These are phyloP conservation scores for Stylonectria norvegica DNA, from an alignment of 2,329 filamentous ascomycete genomes.

Conservation along the genomic window DNA sequence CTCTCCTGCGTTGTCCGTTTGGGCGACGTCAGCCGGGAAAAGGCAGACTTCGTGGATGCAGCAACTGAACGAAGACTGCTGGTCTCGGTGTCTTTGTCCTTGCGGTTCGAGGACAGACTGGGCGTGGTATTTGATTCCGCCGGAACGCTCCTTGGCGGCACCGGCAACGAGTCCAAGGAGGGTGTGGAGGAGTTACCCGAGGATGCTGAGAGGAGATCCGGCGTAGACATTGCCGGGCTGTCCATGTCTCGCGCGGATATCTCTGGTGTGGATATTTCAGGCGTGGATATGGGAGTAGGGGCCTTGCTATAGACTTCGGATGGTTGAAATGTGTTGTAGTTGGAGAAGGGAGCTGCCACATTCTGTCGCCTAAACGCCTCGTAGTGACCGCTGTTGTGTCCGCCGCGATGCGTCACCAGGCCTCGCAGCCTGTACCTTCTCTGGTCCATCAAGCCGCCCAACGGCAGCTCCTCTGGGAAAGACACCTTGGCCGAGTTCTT, in stretches of 20 bases:
- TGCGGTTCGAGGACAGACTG: conserved; percentile 28
- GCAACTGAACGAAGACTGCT: conserved; percentile 55
- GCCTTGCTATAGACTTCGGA: conserved; percentile 70
- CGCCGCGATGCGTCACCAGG: conserved; percentile 90
- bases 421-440: conserved; percentile 81
- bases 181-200: conserved; percentile 36
- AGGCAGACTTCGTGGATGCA: conserved; percentile 52
- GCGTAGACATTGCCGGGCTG: conserved; percentile 45
- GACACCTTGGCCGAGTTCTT: conserved; percentile 95
- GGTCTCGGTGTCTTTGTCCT: conserved; percentile 46
- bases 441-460: conserved; percentile 75
- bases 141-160: conserved; percentile 33
- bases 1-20: conserved; percentile 26
- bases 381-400: conserved; percentile 94
- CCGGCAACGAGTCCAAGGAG: conserved; percentile 34
- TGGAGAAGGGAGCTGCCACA: conserved; percentile 74
- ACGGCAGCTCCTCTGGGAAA: conserved; percentile 80
- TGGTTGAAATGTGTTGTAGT: conserved; percentile 72
- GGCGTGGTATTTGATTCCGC: conserved; percentile 24
- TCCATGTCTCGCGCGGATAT: conserved; percentile 36
- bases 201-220: conserved; percentile 43
- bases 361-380: conserved; percentile 91
- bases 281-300: conserved; percentile 51
- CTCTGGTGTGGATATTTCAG: conserved; percentile 45
- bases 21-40: conserved; percentile 48